phyloP scores from a whole-genome alignment of 139 green algal genomes.

The Deuterostichococcus epilithicus region DNA sequence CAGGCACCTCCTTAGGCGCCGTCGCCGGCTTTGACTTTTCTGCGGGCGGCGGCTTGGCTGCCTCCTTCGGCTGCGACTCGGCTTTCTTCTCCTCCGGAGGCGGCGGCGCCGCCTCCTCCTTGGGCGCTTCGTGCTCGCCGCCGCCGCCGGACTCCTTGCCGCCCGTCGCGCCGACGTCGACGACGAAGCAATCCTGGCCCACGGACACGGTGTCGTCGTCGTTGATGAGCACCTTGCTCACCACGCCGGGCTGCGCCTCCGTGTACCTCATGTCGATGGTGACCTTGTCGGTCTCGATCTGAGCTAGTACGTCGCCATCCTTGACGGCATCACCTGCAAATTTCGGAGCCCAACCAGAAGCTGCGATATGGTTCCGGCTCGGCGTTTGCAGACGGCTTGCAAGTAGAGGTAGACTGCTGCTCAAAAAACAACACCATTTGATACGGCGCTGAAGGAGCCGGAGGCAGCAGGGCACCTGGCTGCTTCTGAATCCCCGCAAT shows the following conservation, averaged over 20 bases:
- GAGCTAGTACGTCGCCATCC: constrained; percentile 91
- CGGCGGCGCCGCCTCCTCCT: background rate
- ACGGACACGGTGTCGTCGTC: constrained; percentile 86
- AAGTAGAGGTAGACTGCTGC: background rate
- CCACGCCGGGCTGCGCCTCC: constrained; percentile 38
- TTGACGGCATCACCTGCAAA: constrained; percentile 74
- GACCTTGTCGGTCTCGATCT: constrained; percentile 99
- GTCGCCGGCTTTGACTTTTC: background rate
- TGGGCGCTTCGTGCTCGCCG: background rate
- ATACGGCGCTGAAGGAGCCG: background rate
- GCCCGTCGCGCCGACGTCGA: constrained; percentile 46
- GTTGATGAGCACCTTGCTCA: constrained; percentile 62
- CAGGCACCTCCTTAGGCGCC: constrained; percentile 3
- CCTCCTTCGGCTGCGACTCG: constrained; percentile 5
- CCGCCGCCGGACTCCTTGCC: constrained; percentile 30
- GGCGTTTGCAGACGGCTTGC: background rate
- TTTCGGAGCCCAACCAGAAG: no score
- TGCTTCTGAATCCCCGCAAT: constrained; percentile 77
- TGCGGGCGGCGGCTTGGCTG: background rate
- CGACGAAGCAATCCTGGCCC: constrained; percentile 71
- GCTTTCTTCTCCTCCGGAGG: background rate
- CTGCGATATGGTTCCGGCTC: background rate
- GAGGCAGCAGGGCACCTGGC: constrained; percentile 15
- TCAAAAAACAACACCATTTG: background rate
- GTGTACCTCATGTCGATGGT: constrained; percentile 88